Conservation (phyloP, 805 yeast genomes). For the Komagataella pastoris region DNA sequence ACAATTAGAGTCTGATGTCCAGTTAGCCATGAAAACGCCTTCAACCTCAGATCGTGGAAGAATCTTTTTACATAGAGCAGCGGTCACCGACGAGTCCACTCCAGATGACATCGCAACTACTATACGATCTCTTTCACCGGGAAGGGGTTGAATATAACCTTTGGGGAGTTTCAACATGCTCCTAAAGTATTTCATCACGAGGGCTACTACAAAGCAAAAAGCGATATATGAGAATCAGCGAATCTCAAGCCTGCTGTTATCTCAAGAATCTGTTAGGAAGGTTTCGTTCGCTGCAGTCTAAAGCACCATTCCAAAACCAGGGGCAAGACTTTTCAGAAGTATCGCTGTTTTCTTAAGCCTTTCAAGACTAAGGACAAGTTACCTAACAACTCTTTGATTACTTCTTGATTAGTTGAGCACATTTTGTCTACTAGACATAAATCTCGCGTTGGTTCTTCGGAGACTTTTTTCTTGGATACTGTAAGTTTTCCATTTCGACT, state of each 20-base stretch:
- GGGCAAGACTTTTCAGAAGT: too few species aligned
- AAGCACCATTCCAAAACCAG: too few species aligned
- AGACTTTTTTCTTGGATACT: not conserved
- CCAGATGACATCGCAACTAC: conserved; percentile 93
- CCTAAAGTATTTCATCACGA: not conserved
- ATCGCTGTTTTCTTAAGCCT: too few species aligned
- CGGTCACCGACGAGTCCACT: conserved; percentile 87
- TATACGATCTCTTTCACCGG: conserved; percentile 42
- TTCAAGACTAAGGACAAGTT: too few species aligned
- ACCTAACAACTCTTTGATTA: too few species aligned
- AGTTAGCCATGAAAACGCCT: conserved; percentile 91
- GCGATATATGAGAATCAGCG: too few species aligned
- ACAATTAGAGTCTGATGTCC: conserved; percentile 52
- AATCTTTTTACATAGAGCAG: conserved; percentile 30
- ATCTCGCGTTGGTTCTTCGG: not conserved
- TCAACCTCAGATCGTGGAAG: conserved; percentile 47
- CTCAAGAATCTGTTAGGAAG: too few species aligned
- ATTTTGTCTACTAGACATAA: not conserved
- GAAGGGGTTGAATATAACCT: conserved; percentile 25
- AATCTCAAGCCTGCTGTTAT: too few species aligned
- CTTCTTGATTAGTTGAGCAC: too few species aligned
- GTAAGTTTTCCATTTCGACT: not conserved
- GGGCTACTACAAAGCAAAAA: too few species aligned
- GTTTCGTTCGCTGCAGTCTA: too few species aligned
- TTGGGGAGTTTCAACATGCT: not conserved